Evolutionary conservation across 2,329 filamentous ascomycete genomes (phyloP).

Genomic region (Neocatenulostroma microsporum): DNA sequence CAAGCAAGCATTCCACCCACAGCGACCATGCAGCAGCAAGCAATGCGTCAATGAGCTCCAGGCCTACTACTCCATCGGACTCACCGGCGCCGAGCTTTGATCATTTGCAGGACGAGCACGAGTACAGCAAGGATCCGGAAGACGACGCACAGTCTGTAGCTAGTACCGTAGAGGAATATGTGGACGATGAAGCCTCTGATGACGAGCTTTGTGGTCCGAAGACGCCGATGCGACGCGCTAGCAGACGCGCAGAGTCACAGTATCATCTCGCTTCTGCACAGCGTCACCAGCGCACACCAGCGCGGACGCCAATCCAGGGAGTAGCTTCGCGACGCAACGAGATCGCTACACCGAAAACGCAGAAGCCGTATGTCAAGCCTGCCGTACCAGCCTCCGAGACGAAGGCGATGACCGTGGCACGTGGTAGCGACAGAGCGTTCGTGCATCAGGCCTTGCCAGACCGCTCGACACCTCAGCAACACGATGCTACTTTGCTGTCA

Average conservation of each 20-base stretch:
- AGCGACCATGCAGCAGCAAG: constrained; percentile 4
- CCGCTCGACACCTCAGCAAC: too few relatives aligned
- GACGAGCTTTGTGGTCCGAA: constrained; percentile 29
- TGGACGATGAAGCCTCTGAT: constrained; percentile 17
- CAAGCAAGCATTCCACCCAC: background rate
- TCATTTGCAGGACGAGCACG: constrained; percentile 10
- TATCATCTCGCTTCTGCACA: too few relatives aligned
- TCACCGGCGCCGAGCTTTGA: constrained; percentile 13
- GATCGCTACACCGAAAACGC: constrained; percentile 22
- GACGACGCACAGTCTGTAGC: background rate
- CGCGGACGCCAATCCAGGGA: background rate
- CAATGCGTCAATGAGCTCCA: constrained; percentile 17
- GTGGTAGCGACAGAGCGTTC: constrained; percentile 17
- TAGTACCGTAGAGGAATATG: constrained; percentile 7
- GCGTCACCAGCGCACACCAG: background rate
- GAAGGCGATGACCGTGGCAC: constrained; percentile 20
- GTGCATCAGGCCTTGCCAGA: too few relatives aligned
- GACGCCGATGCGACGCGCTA: constrained; percentile 25
- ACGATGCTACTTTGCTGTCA: too few relatives aligned
- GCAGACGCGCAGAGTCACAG: background rate
- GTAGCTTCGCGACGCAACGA: constrained; percentile 6
- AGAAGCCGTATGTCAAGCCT: constrained; percentile 17
- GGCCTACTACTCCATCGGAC: constrained; percentile 18
- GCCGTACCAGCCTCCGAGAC: constrained; percentile 13
- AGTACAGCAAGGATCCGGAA: constrained; percentile 6